Base-by-base conservation (phyloP, 1,284 basidiomycete genomes). In the Cutaneotrichosporon mucoides region DNA sequence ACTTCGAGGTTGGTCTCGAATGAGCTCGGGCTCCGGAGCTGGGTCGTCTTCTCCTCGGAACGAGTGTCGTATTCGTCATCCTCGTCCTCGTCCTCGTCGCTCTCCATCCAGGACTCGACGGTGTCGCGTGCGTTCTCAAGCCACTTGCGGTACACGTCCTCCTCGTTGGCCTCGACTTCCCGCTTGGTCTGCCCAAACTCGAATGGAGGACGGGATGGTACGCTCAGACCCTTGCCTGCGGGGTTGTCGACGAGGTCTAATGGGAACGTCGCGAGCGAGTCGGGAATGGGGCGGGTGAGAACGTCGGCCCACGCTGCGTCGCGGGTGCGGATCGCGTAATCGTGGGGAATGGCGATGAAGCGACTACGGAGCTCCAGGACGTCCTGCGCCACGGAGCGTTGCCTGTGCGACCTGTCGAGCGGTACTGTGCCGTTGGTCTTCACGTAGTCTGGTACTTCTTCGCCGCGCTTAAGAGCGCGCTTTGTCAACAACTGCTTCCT, bases 1-100 rank as follows among this genome's bases (percentile, higher is more conserved):
- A 95, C 92, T 73, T 94, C 89, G 33, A 94, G 71, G 75, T 95
- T 95, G 37, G 89, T 84, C 76, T 95, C 92, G 73, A 86, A 95
- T 72, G 88, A 87, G 0, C 88, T 87, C 6, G 73, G 72, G 49
- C 73, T 70, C 44, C 70, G 65, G 4, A 70, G 10, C 5, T 13
- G 10, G 10, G 33, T 13, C 16, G 16, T 10, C 8, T 35, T 24
- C 24, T 12, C 9, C 43, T 51, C 53, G 12, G 16, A 33, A 24
- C 24, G 24, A 24, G 2, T 2, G 38, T 40, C 12, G 38, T 40
- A 9, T 12, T 40, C 38, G 9, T 9, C 38, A 40, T 40, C 38
- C 61, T 66, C 66, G 5, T 71, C 67, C 12, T 6, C 10, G 43
- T 68, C 51, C 35, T 55, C 58, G 15, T 47, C 67, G 33, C 65